phyloP scores from a whole-genome alignment of 2,329 filamentous ascomycete genomes.

The Fusarium brachygibbosum region DNA sequence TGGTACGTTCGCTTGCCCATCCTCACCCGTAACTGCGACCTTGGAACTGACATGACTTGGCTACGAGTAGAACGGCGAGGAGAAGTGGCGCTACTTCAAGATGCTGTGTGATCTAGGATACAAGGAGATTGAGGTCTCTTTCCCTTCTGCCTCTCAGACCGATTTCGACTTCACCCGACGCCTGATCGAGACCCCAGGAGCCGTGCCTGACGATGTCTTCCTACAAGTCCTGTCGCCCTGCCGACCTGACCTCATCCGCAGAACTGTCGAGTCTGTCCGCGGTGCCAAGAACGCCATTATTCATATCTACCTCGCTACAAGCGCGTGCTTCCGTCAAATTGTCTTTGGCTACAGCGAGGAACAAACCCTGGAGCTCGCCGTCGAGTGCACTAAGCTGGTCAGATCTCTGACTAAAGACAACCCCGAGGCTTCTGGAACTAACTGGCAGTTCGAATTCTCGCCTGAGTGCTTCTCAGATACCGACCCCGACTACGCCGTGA shows the following conservation, averaged over 20 bases:
- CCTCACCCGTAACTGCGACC: not conserved
- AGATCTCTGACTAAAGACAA: constrained; percentile 90
- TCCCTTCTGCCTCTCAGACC: constrained; percentile 92
- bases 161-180: constrained; percentile 96
- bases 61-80: constrained; percentile 80
- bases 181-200: constrained; percentile 72
- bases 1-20: constrained; percentile 69
- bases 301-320: constrained; percentile 96
- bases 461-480: constrained; percentile 94
- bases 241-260: constrained; percentile 87
- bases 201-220: constrained; percentile 77
- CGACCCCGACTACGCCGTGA: constrained; percentile 82
- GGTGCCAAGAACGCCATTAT: constrained; percentile 94
- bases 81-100: constrained; percentile 96
- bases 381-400: constrained; percentile 87
- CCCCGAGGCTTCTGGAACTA: constrained; percentile 67
- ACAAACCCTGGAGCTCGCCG: constrained; percentile 83
- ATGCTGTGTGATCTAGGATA: constrained; percentile 94
- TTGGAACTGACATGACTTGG: not conserved
- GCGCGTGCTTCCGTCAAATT: constrained; percentile 92
- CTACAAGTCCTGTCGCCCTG: constrained; percentile 94
- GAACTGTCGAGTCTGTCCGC: constrained; percentile 86
- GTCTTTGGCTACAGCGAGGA: constrained; percentile 91
- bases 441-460: constrained; percentile 86
- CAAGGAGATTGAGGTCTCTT: constrained; percentile 98